Evolutionary conservation across 2,329 filamentous ascomycete species (phyloP), one percentile per base, ranked within the genome.

Genomic region (Aspergillus costaricaensis): DNA sequence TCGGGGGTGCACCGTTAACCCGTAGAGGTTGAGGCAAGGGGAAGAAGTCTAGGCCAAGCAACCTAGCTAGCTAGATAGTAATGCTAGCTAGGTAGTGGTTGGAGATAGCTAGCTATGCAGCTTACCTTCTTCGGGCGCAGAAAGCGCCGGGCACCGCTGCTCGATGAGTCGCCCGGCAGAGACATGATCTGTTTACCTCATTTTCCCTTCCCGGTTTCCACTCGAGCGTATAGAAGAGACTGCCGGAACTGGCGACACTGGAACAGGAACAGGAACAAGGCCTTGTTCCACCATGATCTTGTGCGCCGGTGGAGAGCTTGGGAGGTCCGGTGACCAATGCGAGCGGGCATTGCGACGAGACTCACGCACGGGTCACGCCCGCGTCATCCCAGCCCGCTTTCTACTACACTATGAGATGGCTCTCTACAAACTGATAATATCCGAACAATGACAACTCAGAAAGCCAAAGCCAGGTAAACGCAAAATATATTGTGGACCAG

Each of bases 121-220:
- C 67, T 63, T 68, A 74, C 74, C 64, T 71, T 72, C 36, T 74
- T 71, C 39, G 73, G 72, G 55, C 73, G 75, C 64, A 69, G 62
- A 51, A 66, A 70, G 58, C 71, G 71, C 61, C 67, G 71, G 63
- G 72, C 70, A 67, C 64, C 19, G 41, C 10, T 71, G 63, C 57
- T 70, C 19, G 73, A 67, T 15, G 67, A 70, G 64, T 68, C 68
- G 61, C 60, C 71, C 52, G 70, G 67, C 61, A 65, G 61, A 61
- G 68, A 58, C 72, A 74, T 75, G 21, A 59, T 67, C 32, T 36
- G 10, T 58, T 66, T 59, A 64, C 62, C 63, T 68, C 64, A 66
- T 65, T 65, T 57, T 64, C 61, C 61, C 57, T 60, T 47, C 15
- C 47, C 5, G 14, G 48, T 51, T 44, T 32, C 19, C 21, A 9